Base-by-base conservation (phyloP, 176 grass and related monocot genomes). In the Carex kokanica region DNA sequence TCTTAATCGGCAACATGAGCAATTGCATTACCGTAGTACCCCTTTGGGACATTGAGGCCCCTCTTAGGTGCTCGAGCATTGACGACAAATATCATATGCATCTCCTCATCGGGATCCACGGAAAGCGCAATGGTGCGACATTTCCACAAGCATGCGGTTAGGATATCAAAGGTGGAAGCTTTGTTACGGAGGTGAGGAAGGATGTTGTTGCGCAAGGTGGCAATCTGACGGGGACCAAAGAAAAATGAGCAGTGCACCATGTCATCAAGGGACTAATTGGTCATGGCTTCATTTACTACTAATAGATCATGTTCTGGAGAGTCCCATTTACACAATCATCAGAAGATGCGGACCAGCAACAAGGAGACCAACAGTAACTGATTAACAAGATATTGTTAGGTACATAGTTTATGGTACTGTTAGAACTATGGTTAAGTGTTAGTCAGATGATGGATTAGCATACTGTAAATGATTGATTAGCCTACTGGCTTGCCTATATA, bases 241-340 rank as follows among this genome's bases (percentile, higher is more conserved):
- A 97, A 91, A 89, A 89, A 85, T 0, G 72, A 68, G 3, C 54
- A 82, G 17, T 80, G 72, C 34, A 21, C 47, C 79, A 85, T 86
- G 45, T 87, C 84, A 11, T 2, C 2, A 0, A 60, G 4, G 0
- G 85, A 72, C 2, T 52, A 83, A 8, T 66, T 13, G 5, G 86
- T 52, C 58, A 86, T 63, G 73, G 64, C 13, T 72, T 89, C 83
- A 0, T 18, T 6, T 21, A 81, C 89, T 3, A 70, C 87, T 25
- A 25, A 25, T 25, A 25, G 24, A 25, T 25, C 24, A 25, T 25
- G 24, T 25, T 0, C 24, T 25, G 24, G 24, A 25, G 24, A 25
- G 24, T n/a, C n/a, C n/a, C 24, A 25, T 25, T 25, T 25, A 25
- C 24, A 25, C 24, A 25, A 25, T 25, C 24, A 25, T 25, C 24